Conservation (phyloP, 805 yeast species). For the Kodamaea fukazawae region DNA sequence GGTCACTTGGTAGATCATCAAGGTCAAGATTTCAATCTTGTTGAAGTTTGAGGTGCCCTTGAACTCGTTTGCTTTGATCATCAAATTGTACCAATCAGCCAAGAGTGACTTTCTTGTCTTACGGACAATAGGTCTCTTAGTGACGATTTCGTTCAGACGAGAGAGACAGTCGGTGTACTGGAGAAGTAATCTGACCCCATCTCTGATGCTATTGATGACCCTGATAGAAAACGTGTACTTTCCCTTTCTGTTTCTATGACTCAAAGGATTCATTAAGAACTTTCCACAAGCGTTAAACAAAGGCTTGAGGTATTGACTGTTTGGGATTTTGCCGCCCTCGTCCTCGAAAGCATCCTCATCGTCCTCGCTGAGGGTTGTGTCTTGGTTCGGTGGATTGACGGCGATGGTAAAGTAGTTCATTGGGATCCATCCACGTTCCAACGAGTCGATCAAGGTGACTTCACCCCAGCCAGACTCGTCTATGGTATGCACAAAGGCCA, state of each 20-base stretch:
- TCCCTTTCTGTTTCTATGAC: constrained; percentile 39
- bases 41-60: constrained; percentile 58
- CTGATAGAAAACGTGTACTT: constrained; percentile 54
- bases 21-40: constrained; percentile 59
- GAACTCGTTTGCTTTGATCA: constrained; percentile 73
- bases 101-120: constrained; percentile 64
- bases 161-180: constrained; percentile 73
- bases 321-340: constrained; percentile 31
- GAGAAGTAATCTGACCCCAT: constrained; percentile 64
- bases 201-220: constrained; percentile 63
- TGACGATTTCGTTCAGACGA: constrained; percentile 67
- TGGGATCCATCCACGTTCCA: constrained; percentile 81
- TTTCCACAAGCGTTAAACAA: constrained; percentile 63
- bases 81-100: constrained; percentile 78
- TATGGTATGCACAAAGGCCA: constrained; percentile 74
- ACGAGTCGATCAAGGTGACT: constrained; percentile 62
- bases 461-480: constrained; percentile 90
- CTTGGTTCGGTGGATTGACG: constrained; percentile 22
- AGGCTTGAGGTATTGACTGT: constrained; percentile 50
- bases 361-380: constrained; percentile 16
- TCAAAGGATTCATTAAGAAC: constrained; percentile 63
- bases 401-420: constrained; percentile 68
- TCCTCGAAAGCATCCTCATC: constrained; percentile 21
- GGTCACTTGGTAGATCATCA: constrained; percentile 64
- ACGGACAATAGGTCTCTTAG: constrained; percentile 57